These are phyloP conservation scores for Penicillium psychrofluorescens DNA, from an alignment of 495 filamentous ascomycete species.

Conservation along the genomic window DNA sequence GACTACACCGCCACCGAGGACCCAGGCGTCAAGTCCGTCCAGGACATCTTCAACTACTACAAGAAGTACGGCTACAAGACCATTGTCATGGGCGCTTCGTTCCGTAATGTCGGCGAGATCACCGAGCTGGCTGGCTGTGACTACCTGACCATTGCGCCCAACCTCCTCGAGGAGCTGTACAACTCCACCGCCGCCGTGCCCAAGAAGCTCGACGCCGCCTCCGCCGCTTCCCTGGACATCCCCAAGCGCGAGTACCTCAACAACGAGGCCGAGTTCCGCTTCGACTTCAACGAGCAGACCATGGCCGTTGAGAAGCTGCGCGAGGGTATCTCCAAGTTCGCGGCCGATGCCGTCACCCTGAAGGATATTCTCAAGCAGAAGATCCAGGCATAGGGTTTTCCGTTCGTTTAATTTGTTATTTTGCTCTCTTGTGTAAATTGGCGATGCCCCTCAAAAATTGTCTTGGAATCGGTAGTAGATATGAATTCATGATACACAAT, in stretches of 20 bases:
- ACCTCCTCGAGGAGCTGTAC: conserved; percentile 86
- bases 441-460: conserved; percentile 20
- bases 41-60: conserved; percentile 99
- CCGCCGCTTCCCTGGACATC: conserved; percentile 62
- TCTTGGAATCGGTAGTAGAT: conserved; percentile 25
- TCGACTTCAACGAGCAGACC: conserved; percentile 98
- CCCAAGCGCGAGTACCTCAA: conserved; percentile 85
- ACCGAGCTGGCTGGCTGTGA: conserved; percentile 97
- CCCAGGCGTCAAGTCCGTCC: conserved; percentile 93
- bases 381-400: conserved; percentile 50
- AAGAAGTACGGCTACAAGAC: conserved; percentile 99
- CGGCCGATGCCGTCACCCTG: conserved; percentile 87
- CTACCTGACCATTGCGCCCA: conserved; percentile 96
- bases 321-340: conserved; percentile 98
- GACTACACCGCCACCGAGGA: conserved; percentile 83
- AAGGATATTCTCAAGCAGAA: conserved; percentile 87
- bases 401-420: conserved; percentile 7
- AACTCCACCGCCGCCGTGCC: conserved; percentile 73
- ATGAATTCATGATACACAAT: conserved; percentile 28
- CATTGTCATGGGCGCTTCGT: conserved; percentile 98
- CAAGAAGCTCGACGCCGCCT: conserved; percentile 79
- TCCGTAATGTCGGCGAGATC: conserved; percentile 93
- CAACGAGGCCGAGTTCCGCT: conserved; percentile 87
- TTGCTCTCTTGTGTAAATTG: conserved; percentile 21
- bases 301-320: conserved; percentile 99